phyloP scores from a whole-genome alignment of 441 rosid species.

The Cnidoscolus chayamansa region DNA sequence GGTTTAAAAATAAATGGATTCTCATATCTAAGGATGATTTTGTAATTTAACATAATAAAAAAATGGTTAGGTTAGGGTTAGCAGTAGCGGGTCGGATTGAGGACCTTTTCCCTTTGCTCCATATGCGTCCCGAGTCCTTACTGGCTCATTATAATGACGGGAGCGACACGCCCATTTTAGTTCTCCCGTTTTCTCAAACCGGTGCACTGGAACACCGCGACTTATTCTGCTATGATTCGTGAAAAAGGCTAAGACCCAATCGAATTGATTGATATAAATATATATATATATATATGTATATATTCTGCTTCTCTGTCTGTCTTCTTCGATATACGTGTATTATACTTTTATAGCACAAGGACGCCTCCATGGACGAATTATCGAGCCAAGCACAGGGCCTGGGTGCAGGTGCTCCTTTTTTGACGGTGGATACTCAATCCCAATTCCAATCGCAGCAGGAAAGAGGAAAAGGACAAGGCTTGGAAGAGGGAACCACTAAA shows the following conservation, averaged over 20 bases:
- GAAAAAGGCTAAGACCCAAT: neutral
- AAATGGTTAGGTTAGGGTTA: conserved; percentile 15
- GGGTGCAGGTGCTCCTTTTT: conserved; percentile 3
- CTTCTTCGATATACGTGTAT: neutral
- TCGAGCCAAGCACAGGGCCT: conserved; percentile 6
- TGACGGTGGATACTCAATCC: neutral
- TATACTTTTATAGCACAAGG: conserved; percentile 1
- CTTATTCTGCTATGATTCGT: neutral
- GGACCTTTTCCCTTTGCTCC: conserved; percentile 17
- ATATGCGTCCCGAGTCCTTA: neutral
- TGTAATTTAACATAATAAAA: too few relatives aligned
- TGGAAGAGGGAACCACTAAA: conserved; percentile 40
- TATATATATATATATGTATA: neutral
- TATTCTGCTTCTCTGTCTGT: neutral
- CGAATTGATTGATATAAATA: conserved; percentile 3
- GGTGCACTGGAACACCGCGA: neutral
- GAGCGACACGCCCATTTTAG: neutral
- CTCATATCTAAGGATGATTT: too few relatives aligned
- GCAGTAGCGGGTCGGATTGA: conserved; percentile 25
- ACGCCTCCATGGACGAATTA: conserved; percentile 13
- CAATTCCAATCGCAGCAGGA: conserved; percentile 4
- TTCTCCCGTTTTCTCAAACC: neutral
- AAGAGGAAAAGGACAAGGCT: conserved; percentile 27
- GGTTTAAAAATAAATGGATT: too few relatives aligned
- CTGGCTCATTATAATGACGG: neutral